A percentile compares a stretch with the other conserved stretches of the same genome.
These are phyloP conservation scores for Arxiozyma slooffiae DNA, from an alignment of 1,139 yeast species.

Conservation along the genomic window DNA sequence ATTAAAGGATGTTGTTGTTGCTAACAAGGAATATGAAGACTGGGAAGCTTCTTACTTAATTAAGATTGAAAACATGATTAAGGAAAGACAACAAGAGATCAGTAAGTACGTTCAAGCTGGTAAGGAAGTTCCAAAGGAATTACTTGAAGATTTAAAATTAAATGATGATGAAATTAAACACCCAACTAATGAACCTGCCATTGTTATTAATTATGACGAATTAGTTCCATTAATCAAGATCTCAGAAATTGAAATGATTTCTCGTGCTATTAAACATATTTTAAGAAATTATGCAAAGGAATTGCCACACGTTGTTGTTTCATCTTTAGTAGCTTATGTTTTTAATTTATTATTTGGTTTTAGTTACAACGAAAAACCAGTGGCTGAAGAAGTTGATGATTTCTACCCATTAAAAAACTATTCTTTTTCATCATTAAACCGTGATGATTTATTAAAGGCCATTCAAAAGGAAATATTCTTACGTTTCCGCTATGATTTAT, in stretches of 20 bases:
- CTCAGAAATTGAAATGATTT: conserved; percentile 58
- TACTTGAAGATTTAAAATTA: conserved; percentile 29
- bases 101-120: conserved; percentile 31
- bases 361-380: conserved; percentile 38
- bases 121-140: conserved; percentile 31
- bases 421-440: conserved; percentile 39
- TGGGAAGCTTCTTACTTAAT: conserved; percentile 29
- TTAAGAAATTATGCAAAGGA: conserved; percentile 42
- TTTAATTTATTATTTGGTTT: conserved; percentile 63
- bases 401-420: conserved; percentile 40
- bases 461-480: conserved; percentile 43
- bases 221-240: conserved; percentile 41
- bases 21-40: conserved; percentile 31
- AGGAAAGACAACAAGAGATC: conserved; percentile 34
- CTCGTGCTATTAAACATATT: conserved; percentile 72
- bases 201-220: conserved; percentile 25
- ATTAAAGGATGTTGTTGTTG: conserved; percentile 24
- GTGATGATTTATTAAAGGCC: conserved; percentile 36
- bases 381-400: conserved; percentile 34
- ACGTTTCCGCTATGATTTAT: conserved; percentile 55
- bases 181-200: conserved; percentile 29
- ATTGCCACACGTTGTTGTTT: conserved; percentile 48
- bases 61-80: conserved; percentile 34
- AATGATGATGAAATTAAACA: conserved; percentile 33
- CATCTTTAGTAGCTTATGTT: conserved; percentile 56